Base-by-base conservation (phyloP, 768 basidiomycete genomes). In the Mycena leptocephala region DNA sequence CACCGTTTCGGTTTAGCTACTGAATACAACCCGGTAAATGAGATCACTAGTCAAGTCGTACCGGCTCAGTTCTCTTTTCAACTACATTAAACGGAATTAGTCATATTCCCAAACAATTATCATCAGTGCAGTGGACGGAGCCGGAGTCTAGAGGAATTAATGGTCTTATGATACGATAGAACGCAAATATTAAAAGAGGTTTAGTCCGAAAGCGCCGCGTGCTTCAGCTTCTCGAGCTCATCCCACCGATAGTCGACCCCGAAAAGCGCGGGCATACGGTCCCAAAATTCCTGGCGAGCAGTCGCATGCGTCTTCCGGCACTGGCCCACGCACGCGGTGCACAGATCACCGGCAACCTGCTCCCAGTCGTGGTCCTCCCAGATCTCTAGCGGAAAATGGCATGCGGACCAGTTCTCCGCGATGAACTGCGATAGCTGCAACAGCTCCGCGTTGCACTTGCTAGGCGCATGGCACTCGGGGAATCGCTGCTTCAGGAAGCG, bases 311-410 rank as follows among this genome's bases (percentile, higher is more conserved):
- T 66, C 75, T 69, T 72, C 35, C 70, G 32, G 18, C 51, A 71
- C 66, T 72, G 39, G 22, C 35, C 30, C 0, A 76, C 39, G 61
- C 75, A 76, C 13, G 35, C 58, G 8, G 14, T 26, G 20, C 75
- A 76, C 41, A 76, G 37, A 41, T 76, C 75, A 6, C 69, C 70
- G 14, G 58, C 61, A 7, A 72, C 66, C 51, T 65, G n/a, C 5
- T 76, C 70, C 75, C 75, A 76, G 32, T 76, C 75, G 22, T 64
- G 48, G 13, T 72, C 70, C 59, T 76, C 75, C 75, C 75, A 76
- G 18, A 76, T 76, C 41, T 76, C 75, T 16, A 76, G 70, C 56
- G 75, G 75, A 51, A 76, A 76, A 16, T 63, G 75, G 22, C 75
- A 76, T 10, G 41, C 13, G 22, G 58, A 16, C 75, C 75, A 76